These are phyloP conservation scores for Cyclotella atomus DNA, from an alignment of 108 stramenopile genomes.

Conservation along the genomic window DNA sequence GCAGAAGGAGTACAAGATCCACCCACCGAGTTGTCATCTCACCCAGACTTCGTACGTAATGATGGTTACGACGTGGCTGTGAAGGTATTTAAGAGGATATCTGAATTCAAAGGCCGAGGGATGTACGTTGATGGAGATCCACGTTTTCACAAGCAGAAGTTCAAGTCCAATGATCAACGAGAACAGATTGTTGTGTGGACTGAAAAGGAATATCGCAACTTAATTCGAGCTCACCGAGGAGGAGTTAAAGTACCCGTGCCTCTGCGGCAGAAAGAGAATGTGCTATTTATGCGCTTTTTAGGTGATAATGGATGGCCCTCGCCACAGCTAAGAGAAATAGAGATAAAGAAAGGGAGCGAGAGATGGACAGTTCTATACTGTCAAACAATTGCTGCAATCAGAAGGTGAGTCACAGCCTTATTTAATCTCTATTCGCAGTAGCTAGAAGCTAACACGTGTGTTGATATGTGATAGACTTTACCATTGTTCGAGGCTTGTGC, in stretches of 20 bases:
- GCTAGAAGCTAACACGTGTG: not conserved
- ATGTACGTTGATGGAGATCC: conserved; percentile 81
- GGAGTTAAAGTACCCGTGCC: conserved; percentile 77
- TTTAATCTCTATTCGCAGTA: not conserved
- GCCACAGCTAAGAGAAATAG: conserved; percentile 76
- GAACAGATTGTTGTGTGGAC: conserved; percentile 79
- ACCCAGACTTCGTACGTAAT: conserved; percentile 23
- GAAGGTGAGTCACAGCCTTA: conserved; percentile 38
- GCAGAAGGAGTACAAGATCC: conserved; percentile 49
- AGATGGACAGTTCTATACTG: conserved; percentile 69
- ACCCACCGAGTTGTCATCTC: not conserved
- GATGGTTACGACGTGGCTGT: conserved; percentile 78
- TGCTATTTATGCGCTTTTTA: conserved; percentile 83
- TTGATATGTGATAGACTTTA: conserved; percentile 43
- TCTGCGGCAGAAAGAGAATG: conserved; percentile 68
- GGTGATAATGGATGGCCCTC: conserved; percentile 86
- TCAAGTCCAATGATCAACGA: conserved; percentile 43
- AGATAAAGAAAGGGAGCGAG: conserved; percentile 63
- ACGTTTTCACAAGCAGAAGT: conserved; percentile 57
- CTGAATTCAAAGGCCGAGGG: conserved; percentile 67
- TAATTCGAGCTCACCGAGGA: conserved; percentile 67
- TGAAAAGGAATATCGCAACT: conserved; percentile 87
- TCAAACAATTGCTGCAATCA: conserved; percentile 71
- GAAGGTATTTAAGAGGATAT: conserved; percentile 85
- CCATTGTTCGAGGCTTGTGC: conserved; percentile 63